Evolutionary conservation across 2,329 filamentous ascomycete species (phyloP).

Genomic region (Knufia fluminis): DNA sequence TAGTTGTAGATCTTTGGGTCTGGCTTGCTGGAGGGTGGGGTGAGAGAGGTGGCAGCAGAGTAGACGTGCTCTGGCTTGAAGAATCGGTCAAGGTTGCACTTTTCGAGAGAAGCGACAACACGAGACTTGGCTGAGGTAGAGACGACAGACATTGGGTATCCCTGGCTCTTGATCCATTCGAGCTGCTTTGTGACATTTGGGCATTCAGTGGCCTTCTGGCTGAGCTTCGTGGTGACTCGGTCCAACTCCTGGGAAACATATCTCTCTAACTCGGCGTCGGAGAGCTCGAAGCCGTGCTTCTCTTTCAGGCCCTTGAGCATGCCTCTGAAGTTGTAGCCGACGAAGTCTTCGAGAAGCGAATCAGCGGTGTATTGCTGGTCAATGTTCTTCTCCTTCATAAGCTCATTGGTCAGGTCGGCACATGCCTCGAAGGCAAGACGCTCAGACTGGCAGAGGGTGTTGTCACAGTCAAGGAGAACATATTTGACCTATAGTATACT

Average conservation of each 20-base stretch:
- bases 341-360: conserved; percentile 74
- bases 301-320: conserved; percentile 61
- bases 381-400: conserved; percentile 60
- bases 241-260: conserved; percentile 76
- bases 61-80: conserved; percentile 68
- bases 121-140: conserved; percentile 71
- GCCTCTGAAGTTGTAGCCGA: conserved; percentile 91
- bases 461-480: conserved; percentile 68
- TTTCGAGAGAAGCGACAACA: conserved; percentile 69
- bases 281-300: conserved; percentile 66
- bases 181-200: conserved; percentile 60
- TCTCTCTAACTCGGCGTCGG: conserved; percentile 58
- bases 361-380: conserved; percentile 66
- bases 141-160: conserved; percentile 71
- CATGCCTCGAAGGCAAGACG: conserved; percentile 87
- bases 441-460: conserved; percentile 90
- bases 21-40: conserved; percentile 76
- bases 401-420: conserved; percentile 81
- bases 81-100: conserved; percentile 71
- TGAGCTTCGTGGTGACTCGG: conserved; percentile 73
- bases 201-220: conserved; percentile 59
- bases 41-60: conserved; percentile 71
- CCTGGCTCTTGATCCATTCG: conserved; percentile 51
- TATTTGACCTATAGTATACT: conserved; percentile 49
- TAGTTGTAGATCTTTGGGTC: conserved; percentile 86